Evolutionary conservation across 495 filamentous ascomycete genomes (phyloP).

Genomic region (Penicillium subrubescens): DNA sequence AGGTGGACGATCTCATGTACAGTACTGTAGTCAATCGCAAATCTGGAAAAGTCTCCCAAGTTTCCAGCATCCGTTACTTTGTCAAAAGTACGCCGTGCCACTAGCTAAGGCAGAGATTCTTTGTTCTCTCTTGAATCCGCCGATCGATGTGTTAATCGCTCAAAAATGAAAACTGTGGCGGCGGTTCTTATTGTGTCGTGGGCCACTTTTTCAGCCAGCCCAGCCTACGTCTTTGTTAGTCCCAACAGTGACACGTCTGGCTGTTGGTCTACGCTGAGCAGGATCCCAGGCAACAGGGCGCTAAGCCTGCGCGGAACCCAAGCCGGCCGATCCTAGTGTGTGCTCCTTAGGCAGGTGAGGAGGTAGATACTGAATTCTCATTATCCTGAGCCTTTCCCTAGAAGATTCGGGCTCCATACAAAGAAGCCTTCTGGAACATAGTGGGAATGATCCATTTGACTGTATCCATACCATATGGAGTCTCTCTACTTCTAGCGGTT

Average conservation of each 20-base stretch:
- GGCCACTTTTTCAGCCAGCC: not conserved
- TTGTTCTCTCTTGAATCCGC: conserved; percentile 13
- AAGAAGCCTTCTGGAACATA: conserved; percentile 33
- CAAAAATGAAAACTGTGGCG: conserved; percentile 12
- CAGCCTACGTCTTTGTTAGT: not conserved
- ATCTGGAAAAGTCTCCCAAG: not conserved
- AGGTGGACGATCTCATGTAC: not conserved
- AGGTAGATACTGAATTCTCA: not conserved
- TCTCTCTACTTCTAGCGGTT: not conserved
- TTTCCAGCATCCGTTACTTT: not conserved
- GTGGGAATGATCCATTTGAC: conserved; percentile 9
- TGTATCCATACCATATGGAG: not conserved
- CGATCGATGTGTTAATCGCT: conserved; percentile 22
- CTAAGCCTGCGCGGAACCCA: conserved; percentile 31
- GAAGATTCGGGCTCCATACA: conserved; percentile 14
- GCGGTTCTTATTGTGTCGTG: conserved; percentile 12
- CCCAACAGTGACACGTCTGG: not conserved
- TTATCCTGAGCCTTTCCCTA: not conserved
- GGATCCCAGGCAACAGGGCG: not conserved
- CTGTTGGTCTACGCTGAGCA: not conserved
- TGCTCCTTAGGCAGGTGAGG: not conserved
- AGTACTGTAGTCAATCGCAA: not conserved
- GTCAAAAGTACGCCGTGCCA: not conserved
- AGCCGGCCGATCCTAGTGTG: conserved; percentile 30
- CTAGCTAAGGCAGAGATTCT: not conserved